Conservation (phyloP, 352 stramenopile genomes). For the Phytophthora tubulina region DNA sequence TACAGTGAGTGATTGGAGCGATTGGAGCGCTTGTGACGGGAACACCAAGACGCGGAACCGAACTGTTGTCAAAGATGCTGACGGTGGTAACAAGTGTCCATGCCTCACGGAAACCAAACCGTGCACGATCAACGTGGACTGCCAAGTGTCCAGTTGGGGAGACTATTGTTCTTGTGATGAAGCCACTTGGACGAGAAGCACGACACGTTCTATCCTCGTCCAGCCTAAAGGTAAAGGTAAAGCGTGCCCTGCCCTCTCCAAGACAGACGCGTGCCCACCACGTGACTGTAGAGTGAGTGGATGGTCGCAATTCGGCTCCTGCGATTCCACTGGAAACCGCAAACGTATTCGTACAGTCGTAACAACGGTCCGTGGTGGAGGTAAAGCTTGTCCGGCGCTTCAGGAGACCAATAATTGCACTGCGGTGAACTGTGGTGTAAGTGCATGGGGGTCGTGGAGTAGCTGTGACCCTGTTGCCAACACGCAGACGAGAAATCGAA, state of each 20-base stretch:
- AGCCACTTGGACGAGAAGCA: conserved; percentile 39
- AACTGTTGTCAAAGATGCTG: conserved; percentile 28
- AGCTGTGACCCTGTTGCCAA: conserved; percentile 49
- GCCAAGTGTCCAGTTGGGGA: conserved; percentile 60
- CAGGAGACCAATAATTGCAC: conserved; percentile 49
- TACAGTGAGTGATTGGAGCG: conserved; percentile 51
- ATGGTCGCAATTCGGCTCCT: conserved; percentile 57
- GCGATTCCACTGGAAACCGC: conserved; percentile 48
- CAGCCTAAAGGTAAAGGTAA: conserved; percentile 47
- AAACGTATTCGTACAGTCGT: conserved; percentile 53
- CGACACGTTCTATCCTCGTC: conserved; percentile 48
- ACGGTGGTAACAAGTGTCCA: conserved; percentile 59
- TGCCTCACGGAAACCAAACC: conserved; percentile 37
- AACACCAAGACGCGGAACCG: conserved; percentile 44
- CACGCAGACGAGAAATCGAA: conserved; percentile 50
- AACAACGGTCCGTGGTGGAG: conserved; percentile 37
- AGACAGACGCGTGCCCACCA: conserved; percentile 44
- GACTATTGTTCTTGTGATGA: conserved; percentile 50
- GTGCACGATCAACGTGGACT: conserved; percentile 56
- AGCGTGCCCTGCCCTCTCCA: conserved; percentile 49
- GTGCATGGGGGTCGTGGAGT: conserved; percentile 55
- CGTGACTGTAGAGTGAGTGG: conserved; percentile 65
- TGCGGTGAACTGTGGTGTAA: conserved; percentile 65
- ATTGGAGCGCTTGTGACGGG: conserved; percentile 53
- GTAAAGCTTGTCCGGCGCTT: conserved; percentile 59